Base-by-base conservation (phyloP, 441 rosid species). In the Flueggea neowawraea region DNA sequence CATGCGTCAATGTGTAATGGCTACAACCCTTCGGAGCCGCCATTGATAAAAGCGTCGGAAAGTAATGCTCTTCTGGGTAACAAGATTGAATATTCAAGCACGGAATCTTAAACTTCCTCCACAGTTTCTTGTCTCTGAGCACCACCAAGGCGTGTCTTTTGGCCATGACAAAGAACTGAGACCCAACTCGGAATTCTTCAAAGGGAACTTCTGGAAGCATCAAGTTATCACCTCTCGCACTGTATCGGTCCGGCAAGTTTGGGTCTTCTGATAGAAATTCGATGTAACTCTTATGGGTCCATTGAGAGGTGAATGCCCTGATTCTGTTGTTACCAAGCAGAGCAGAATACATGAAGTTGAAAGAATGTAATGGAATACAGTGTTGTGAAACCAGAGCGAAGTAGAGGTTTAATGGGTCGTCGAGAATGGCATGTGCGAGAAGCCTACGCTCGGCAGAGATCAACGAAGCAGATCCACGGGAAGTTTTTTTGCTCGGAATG, bases 61-160 rank as follows among this genome's bases (percentile, higher is more conserved):
- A 88, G 64, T 91, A 91, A 67, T 91, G 96, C 61, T 88, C 96
- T 56, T 91, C 97, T 0, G 94, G 96, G 65, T 91, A 91, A 31
- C 96, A 88, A 0, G 86, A 75, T 0, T 77, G 76, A 0, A 32
- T 1, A 6, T 82, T 70, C 48, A 73, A 45, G 43, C 97, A 91
- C 0, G 88, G 91, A 13, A 82, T 53, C 51, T 69, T 78, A n/a
- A 91, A 91, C 63, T 91, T 91, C 60, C 76, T 77, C 97, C 97
- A 91, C 12, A 88, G 61, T 16, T 73, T 81, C 15, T 74, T 73
- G 36, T 91, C 97, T 43, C 57, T 68, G 3, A 91, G 66, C 52
- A 88, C 86, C 6, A 77, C 54, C 58, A 83, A n/a, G 1, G 87
- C 95, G 52, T 91, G 97, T 0, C 90, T 75, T 32, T 76, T 84